Evolutionary conservation across 352 stramenopile genomes (phyloP).

Genomic region (Phytophthora syringae): DNA sequence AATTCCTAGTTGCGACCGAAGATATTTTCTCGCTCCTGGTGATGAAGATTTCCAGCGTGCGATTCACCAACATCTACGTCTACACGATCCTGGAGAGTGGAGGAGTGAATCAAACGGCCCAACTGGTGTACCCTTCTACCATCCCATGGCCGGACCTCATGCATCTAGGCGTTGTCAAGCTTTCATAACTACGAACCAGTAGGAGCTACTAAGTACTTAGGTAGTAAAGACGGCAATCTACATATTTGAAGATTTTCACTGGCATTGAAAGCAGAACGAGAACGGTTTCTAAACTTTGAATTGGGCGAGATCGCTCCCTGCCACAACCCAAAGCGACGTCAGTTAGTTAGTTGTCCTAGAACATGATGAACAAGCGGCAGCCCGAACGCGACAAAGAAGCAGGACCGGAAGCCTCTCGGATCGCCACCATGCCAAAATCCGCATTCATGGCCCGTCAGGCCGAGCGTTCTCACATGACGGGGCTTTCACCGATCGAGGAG

Average conservation of each 20-base stretch:
- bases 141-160: constrained; percentile 29
- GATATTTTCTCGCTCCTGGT: constrained; percentile 35
- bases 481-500: constrained; percentile 84
- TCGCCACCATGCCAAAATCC: constrained; percentile 39
- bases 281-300: neutral
- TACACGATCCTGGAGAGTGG: constrained; percentile 34
- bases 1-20: constrained; percentile 42
- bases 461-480: constrained; percentile 73
- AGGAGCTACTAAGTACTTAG: neutral
- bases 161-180: constrained; percentile 31
- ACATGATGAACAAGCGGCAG: constrained; percentile 15
- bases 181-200: constrained; percentile 13
- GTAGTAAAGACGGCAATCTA: no score
- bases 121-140: constrained; percentile 36
- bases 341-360: constrained; percentile 1
- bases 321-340: constrained; percentile 1
- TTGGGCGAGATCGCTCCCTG: neutral
- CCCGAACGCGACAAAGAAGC: constrained; percentile 18
- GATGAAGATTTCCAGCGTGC: constrained; percentile 39
- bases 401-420: constrained; percentile 14
- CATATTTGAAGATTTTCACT: no score
- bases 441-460: constrained; percentile 82
- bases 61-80: constrained; percentile 40
- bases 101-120: constrained; percentile 39
- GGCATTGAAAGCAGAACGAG: neutral